Base-by-base conservation (phyloP, 2,329 filamentous ascomycete genomes). In the Penicillium sp. region DNA sequence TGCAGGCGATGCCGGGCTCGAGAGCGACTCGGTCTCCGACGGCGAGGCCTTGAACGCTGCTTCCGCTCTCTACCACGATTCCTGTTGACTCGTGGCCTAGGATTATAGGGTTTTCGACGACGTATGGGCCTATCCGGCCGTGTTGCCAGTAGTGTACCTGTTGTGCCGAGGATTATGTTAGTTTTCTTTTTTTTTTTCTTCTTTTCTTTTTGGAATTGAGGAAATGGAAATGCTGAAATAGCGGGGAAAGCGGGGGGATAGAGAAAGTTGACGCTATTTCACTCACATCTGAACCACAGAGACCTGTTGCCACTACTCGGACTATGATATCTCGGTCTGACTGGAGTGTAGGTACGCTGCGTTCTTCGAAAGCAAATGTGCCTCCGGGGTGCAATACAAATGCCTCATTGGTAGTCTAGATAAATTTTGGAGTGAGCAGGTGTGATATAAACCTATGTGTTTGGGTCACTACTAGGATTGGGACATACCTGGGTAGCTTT, bases 281-380 rank as follows among this genome's bases (percentile, higher is more conserved):
- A 58, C 66, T 83, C 62, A 89, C 89, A 75, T 94, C 90, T 54
- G 86, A 90, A 57, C 90, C 90, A 79, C 90, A 93, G 76, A 94
- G 93, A 64, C 90, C 90, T 2, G 90, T 94, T 80, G 88, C 92
- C 78, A 89, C 86, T 63, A 92, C 81, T 71, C 86, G 85, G 57
- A 93, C 86, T 68, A 92, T 82, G 62, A 93, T 89, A 73, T 93
- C 86, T 78, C 90, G 82, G 23, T 64, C 59, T 29, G 68, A 63
- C 9, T 67, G 50, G 21, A 70, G 41, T 0, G 40, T 53, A 13
- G 67, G 68, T 33, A 40, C 50, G n/a, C 37, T 50, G 25, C 66
- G 62, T 27, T 63, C 53, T 40, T 70, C 67, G 51, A 60, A 69
- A 12, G 43, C 27, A n/a, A 69, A 69, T 13, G 47, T 54, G 3